Evolutionary conservation across 768 basidiomycete species (phyloP).

Genomic region (Termitomyces titanicus): DNA sequence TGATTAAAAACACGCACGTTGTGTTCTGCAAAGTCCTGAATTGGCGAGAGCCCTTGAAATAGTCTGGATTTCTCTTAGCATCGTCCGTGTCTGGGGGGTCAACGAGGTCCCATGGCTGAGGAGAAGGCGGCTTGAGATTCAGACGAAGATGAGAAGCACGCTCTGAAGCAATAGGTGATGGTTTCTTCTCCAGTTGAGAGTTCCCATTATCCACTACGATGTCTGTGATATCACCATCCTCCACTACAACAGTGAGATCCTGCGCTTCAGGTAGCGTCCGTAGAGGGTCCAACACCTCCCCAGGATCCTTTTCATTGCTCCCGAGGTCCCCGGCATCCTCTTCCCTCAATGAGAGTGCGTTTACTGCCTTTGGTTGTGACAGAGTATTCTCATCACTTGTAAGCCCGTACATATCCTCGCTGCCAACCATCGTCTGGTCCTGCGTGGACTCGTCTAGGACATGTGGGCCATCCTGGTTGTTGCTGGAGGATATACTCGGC

Average conservation of each 20-base stretch:
- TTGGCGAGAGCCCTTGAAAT: constrained; percentile 43
- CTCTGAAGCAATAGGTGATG: constrained; percentile 23
- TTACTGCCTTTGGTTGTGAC: background rate
- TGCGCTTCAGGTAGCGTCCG: constrained; percentile 9
- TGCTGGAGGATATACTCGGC: background rate
- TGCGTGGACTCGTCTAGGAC: constrained; percentile 13
- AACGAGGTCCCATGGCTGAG: constrained; percentile 66
- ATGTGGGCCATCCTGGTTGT: background rate
- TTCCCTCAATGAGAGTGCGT: background rate
- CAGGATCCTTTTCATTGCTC: constrained; percentile 1
- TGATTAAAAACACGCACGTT: constrained; percentile 32
- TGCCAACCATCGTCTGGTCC: constrained; percentile 24
- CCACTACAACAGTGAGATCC: constrained; percentile 16
- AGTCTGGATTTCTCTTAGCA: constrained; percentile 28
- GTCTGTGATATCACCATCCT: constrained; percentile 22
- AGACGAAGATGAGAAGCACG: constrained; percentile 45
- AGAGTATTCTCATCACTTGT: background rate
- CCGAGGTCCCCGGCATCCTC: background rate
- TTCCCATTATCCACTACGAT: constrained; percentile 23
- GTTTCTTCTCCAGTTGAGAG: constrained; percentile 24
- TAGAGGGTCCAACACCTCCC: constrained; percentile 8
- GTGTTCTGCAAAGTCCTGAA: constrained; percentile 40
- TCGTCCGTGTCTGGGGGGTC: constrained; percentile 45
- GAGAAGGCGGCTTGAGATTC: constrained; percentile 47
- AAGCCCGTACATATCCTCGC: constrained; percentile 7